Conservation (phyloP, 768 basidiomycete species). For the Suillus hirtellus region DNA sequence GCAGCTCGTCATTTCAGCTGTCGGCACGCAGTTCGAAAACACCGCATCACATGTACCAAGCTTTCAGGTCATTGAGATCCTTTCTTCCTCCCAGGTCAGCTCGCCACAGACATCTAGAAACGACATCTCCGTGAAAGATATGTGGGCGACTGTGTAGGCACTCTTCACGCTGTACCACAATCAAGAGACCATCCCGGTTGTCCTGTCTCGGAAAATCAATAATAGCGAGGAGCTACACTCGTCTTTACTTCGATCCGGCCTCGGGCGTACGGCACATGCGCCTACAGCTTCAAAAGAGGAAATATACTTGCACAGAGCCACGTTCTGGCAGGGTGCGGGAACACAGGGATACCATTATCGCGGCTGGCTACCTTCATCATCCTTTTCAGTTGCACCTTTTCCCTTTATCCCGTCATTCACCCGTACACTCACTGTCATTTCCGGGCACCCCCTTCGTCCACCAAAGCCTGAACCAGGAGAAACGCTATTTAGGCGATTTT, state of each 20-base stretch:
- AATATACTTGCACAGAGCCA: slow-evolving; percentile 41
- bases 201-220: slow-evolving; percentile 28
- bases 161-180: slow-evolving; percentile 40
- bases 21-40: slow-evolving; percentile 23
- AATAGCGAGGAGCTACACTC: slow-evolving; percentile 34
- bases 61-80: slow-evolving; percentile 23
- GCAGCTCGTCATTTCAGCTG: slow-evolving; percentile 17
- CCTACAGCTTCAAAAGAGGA: slow-evolving; percentile 15
- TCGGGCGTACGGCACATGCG: slow-evolving; percentile 24
- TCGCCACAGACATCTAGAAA: not conserved
- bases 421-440: slow-evolving; percentile 43
- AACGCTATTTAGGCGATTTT: slow-evolving; percentile 39
- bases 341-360: slow-evolving; percentile 31
- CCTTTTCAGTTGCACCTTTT: slow-evolving; percentile 30
- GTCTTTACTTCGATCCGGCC: slow-evolving; percentile 42
- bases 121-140: slow-evolving; percentile 30
- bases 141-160: slow-evolving; percentile 44
- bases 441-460: slow-evolving; percentile 53
- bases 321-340: slow-evolving; percentile 55
- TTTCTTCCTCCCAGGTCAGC: not conserved
- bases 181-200: slow-evolving; percentile 43
- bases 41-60: slow-evolving; percentile 21
- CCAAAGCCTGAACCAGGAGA: slow-evolving; percentile 43
- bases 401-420: slow-evolving; percentile 44
- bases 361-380: slow-evolving; percentile 33